phyloP scores from a whole-genome alignment of 768 basidiomycete genomes.

The Suillus clintonianus region DNA sequence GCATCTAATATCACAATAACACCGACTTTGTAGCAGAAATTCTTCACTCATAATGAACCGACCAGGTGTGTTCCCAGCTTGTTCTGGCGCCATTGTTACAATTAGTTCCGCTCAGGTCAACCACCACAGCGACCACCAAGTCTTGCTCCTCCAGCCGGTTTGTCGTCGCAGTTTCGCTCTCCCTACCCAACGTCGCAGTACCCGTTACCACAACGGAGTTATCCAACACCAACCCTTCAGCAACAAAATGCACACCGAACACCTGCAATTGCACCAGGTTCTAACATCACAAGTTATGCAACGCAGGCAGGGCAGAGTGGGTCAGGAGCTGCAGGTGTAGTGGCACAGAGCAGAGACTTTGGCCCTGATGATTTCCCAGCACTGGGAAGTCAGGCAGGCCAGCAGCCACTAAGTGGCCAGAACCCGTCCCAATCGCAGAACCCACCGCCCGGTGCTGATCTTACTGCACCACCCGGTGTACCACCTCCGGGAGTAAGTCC shows the following conservation, averaged over 20 bases:
- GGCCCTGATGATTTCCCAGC: conserved; percentile 92
- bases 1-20: background rate
- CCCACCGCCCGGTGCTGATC: conserved; percentile 37
- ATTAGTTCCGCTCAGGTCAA: conserved; percentile 55
- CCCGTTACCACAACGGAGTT: conserved; percentile 29
- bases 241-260: conserved; percentile 64
- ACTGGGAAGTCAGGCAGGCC: conserved; percentile 63
- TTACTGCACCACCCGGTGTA: conserved; percentile 55
- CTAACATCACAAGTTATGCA: conserved; percentile 70
- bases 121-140: conserved; percentile 81
- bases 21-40: background rate
- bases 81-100: conserved; percentile 14
- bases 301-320: conserved; percentile 70
- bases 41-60: conserved; percentile 49
- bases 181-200: conserved; percentile 44
- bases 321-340: conserved; percentile 14
- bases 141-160: conserved; percentile 63
- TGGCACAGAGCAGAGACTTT: conserved; percentile 42
- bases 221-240: conserved; percentile 44
- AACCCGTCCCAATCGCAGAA: conserved; percentile 31
- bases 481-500: conserved; percentile 40
- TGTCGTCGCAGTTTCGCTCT: conserved; percentile 64
- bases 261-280: conserved; percentile 37
- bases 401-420: conserved; percentile 24
- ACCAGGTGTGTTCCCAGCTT: conserved; percentile 46